Evolutionary conservation across 2,329 filamentous ascomycete species (phyloP), one percentile per base, ranked within the genome.

Genomic region (Ciborinia camelliae): DNA sequence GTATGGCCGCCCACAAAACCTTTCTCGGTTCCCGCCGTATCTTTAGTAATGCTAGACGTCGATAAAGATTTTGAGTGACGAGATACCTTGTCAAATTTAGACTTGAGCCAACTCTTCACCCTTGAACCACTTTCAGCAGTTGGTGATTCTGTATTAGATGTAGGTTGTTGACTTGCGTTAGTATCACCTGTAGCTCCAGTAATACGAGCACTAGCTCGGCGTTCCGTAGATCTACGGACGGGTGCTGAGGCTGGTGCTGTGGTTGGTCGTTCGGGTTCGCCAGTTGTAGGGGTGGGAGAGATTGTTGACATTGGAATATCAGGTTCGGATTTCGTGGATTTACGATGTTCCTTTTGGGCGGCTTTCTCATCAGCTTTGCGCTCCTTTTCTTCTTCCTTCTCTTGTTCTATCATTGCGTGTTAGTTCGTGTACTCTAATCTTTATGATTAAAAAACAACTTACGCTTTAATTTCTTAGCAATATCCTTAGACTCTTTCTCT

Each of bases 381-480:
- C 37, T 75, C 77, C 73, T 84, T 87, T 18, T 78, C 77, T 64
- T 74, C 76, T 18, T 73, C 73, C 62, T 76, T 77, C 55, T 77
- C 75, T 70, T 83, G 80, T 63, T 70, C 71, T 67, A 65, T 23
- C 23, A 48, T 47, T 10, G 28, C 4, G 2, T 48, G 4, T 63
- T 41, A 63, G 32, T 14, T 63, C 8, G 10, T n/a, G 1, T 15
- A 2, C 35, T 15, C 18, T 2, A 6, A 39, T 20, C 7, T 45
- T 37, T 15, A n/a, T 23, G 12, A 30, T 41, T 10, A 8, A 48
- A 18, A 45, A n/a, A 15, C 23, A 53, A 77, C 85, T 75, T 75
- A 90, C 89, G 84, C 74, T 83, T 89, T 20, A 84, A 71, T 68
- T 82, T 83, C 71, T 79, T 82, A 47, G 81, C 78, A 20, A 82